Evolutionary conservation across 2,329 filamentous ascomycete genomes (phyloP).

Genomic region (Colletotrichum ledebouriae): DNA sequence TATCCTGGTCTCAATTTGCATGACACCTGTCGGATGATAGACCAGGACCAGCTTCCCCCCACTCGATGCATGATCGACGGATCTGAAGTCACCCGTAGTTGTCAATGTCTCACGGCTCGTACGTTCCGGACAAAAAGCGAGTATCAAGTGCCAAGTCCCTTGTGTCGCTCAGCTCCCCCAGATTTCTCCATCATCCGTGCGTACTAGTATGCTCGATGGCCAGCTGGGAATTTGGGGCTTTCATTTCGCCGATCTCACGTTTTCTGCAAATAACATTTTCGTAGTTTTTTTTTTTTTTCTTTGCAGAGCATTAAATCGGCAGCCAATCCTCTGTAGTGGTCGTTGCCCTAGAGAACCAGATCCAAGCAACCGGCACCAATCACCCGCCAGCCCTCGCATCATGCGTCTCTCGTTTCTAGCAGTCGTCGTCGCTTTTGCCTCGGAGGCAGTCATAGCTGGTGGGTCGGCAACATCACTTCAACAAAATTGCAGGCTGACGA

Average conservation of each 20-base stretch:
- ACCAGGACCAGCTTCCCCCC: conserved; percentile 5
- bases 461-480: too few species aligned
- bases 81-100: conserved; percentile 23
- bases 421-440: neutral
- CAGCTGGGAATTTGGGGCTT: neutral
- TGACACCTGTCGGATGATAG: conserved; percentile 28
- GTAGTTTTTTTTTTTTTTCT: neutral
- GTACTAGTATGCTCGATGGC: neutral
- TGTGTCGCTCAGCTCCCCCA: neutral
- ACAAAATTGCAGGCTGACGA: neutral
- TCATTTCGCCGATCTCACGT: too few species aligned
- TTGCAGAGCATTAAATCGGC: neutral
- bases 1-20: conserved; percentile 12
- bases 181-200: neutral
- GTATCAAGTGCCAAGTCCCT: conserved; percentile 20
- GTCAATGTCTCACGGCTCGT: conserved; percentile 40
- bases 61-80: conserved; percentile 18
- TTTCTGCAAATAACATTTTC: neutral
- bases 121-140: conserved; percentile 31
- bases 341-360: too few species aligned
- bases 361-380: neutral
- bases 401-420: neutral
- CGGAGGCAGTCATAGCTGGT: neutral
- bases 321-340: neutral
- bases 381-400: too few species aligned